phyloP scores from a whole-genome alignment of 129 eudicot genomes.

The Lactuca saligna region DNA sequence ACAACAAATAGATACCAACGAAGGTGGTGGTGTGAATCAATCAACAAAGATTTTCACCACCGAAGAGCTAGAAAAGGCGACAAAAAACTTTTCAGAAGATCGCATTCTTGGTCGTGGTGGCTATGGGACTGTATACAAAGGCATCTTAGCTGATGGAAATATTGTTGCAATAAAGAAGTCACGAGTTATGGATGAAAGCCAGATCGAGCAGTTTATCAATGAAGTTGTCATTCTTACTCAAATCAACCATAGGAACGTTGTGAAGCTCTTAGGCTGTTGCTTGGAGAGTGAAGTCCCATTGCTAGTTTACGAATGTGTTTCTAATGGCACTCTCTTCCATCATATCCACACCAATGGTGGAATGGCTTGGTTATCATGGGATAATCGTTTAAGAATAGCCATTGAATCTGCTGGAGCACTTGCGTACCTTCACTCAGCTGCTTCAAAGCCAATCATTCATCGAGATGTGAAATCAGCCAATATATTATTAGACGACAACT shows the following conservation, averaged over 20 bases:
- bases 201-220: conserved; percentile 50
- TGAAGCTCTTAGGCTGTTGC: conserved; percentile 47
- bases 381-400: conserved; percentile 44
- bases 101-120: conserved; percentile 53
- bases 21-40: conserved; percentile 22
- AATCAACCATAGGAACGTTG: conserved; percentile 48
- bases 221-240: conserved; percentile 49
- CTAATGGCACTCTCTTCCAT: conserved; percentile 41
- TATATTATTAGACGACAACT: conserved; percentile 42
- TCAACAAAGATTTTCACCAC: conserved; percentile 23
- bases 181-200: conserved; percentile 40
- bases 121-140: conserved; percentile 44
- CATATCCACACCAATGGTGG: conserved; percentile 37
- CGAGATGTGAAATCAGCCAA: conserved; percentile 55
- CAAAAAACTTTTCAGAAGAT: conserved; percentile 39
- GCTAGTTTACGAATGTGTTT: conserved; percentile 46
- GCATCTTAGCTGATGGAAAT: conserved; percentile 36
- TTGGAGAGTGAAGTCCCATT: conserved; percentile 45
- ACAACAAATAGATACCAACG: conserved; percentile 35
- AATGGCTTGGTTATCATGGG: conserved; percentile 40
- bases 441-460: conserved; percentile 52
- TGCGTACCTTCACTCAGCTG: conserved; percentile 57
- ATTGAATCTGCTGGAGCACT: conserved; percentile 46
- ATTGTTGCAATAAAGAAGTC: conserved; percentile 53
- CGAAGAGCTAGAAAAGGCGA: conserved; percentile 48